Base-by-base conservation (phyloP, 257 asterid genomes). In the Solanum pinnatisectum region DNA sequence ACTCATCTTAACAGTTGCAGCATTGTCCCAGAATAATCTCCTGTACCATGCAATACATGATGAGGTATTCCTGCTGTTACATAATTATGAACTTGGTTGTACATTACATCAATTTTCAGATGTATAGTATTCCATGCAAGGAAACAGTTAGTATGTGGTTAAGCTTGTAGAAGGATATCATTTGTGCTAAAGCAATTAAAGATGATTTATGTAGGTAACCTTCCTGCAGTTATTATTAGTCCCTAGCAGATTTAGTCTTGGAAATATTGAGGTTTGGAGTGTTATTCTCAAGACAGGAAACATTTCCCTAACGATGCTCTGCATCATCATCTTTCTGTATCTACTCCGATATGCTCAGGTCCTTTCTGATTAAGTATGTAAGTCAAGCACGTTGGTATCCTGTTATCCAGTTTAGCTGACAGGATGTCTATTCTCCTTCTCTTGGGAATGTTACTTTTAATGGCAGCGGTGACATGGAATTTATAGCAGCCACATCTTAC, bases 21-120 rank as follows among this genome's bases (percentile, higher is more conserved):
- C 97, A 72, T 87, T 92, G 79, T 91, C 94, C 88, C 98, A 93
- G 91, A 90, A 91, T 84, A 92, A 88, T 49, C 89, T 92, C 77
- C 93, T 83, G 46, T 93, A 91, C 87, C 92, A 78, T 88, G 86
- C 83, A 59, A 88, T 85, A 87, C 88, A 71, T 59, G 87, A 84
- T 67, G 90, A 94, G 98, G 99, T 96, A 94, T 83, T 83, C 59
- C 71, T 82, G 83, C 82, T 78, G 84, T 72, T 85, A 81, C 56
- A 74, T 30, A 76, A 81, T 87, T 77, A 40, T 84, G 39, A 39
- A 63, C 27, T 81, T 81, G 68, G 30, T 81, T 46, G 13, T 81
- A 81, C 68, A 30, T 30, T 81, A 27, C 25, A 44, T 42, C 85
- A 8, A 25, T 78, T 42, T 42, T 42, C 84, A 79, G 68, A 46